Evolutionary conservation across 257 asterid genomes (phyloP), one percentile per base, ranked within the genome.

Genomic region (Pogostemon cablin): DNA sequence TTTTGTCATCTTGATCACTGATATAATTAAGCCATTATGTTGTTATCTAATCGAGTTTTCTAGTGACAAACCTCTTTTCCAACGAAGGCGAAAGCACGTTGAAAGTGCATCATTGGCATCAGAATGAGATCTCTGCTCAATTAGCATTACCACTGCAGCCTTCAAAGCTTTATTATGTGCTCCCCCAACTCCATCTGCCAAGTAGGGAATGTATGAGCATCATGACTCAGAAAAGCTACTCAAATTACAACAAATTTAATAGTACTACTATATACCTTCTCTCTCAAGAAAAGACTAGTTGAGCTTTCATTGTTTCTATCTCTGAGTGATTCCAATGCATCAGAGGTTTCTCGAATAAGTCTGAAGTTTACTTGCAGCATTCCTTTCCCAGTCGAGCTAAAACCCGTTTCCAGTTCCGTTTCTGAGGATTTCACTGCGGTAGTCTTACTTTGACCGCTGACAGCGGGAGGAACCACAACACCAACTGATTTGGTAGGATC

Each of bases 201-300:
- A 43, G 49, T 0, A 65, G 7, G 11, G n/a, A 4, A 0, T 7
- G 35, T 0, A 63, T 56, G 3, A 57, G 46, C 40, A 20, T 20
- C 25, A 48, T 2, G 0, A 65, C 11, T 6, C 25, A 20, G 1
- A 20, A 20, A 20, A 20, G 50, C 25, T 10, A 50, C 44, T 41
- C 15, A 61, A 37, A 41, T 35, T 39, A 42, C 56, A 60, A 9
- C n/a, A 3, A 7, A 62, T 1, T 15, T 64, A 0, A 74, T 4
- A 15, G 17, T 15, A 15, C 17, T n/a, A 58, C 63, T 83, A 20
- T 20, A 20, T 20, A 83, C 91, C 88, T 79, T 86, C 56, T 77
- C 55, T 47, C 53, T 55, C 53, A 35, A 40, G 49, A 62, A 3
- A 8, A 59, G 43, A 20, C 34, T 62, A 52, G 8, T 46, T 54